A percentile compares a stretch with the other conserved stretches of the same genome.
phyloP scores from a whole-genome alignment of 176 grass and related monocot species.

The Raddia guianensis region DNA sequence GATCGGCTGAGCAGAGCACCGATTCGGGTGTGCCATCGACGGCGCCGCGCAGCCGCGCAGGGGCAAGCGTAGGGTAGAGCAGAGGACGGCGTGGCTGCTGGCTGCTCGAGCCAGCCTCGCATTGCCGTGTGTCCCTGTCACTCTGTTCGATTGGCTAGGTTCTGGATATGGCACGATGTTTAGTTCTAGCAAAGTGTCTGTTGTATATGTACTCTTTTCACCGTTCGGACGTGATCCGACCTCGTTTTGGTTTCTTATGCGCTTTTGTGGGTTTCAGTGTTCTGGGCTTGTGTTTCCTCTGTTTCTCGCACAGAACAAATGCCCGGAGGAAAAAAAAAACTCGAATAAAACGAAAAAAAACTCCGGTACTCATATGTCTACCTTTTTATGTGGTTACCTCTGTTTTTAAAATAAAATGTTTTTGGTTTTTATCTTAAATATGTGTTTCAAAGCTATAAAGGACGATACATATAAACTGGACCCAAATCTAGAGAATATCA shows the following conservation, averaged over 20 bases:
- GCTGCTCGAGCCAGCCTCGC: background rate
- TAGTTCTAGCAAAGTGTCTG: background rate
- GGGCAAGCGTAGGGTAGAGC: background rate
- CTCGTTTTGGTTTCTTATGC: background rate
- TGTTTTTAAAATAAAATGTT: too few species aligned
- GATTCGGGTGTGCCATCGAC: constrained; percentile 1
- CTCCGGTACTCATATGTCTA: too few species aligned
- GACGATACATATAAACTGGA: too few species aligned
- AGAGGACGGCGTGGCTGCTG: background rate
- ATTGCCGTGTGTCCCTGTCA: too few species aligned
- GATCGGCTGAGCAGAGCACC: constrained; percentile 11
- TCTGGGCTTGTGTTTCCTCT: background rate
- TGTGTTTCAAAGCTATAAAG: too few species aligned
- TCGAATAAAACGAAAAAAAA: too few species aligned
- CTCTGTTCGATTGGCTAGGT: background rate
- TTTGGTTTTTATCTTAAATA: too few species aligned
- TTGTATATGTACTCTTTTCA: too few species aligned
- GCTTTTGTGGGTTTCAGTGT: background rate
- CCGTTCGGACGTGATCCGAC: background rate
- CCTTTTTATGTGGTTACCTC: too few species aligned
- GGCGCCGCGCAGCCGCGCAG: background rate
- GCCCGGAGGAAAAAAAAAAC: too few species aligned
- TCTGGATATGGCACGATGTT: background rate
- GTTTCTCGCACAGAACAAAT: background rate
- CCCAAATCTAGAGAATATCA: too few species aligned